Percentiles rank a stretch among this genome's conserved stretches.
These are phyloP conservation scores for Aureobasidium leucospermi DNA, from an alignment of 2,329 filamentous ascomycete genomes.

Conservation along the genomic window DNA sequence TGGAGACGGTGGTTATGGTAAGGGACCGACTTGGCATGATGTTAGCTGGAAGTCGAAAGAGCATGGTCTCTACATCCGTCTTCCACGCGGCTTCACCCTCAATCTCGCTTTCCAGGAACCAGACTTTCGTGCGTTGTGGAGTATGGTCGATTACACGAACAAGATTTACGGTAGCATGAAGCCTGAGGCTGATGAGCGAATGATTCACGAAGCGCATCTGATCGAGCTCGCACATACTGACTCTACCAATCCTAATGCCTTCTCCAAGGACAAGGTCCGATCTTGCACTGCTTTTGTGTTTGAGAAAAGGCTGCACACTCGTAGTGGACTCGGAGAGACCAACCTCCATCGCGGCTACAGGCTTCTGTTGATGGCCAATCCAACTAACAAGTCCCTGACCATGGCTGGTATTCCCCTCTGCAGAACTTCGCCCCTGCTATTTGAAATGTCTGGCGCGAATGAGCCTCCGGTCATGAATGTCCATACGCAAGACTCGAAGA, in stretches of 20 bases:
- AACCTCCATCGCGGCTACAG: constrained; percentile 73
- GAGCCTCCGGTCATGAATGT: constrained; percentile 66
- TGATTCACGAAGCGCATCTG: constrained; percentile 62
- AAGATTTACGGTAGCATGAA: constrained; percentile 67
- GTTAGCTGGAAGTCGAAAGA: constrained; percentile 68
- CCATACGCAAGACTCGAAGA: constrained; percentile 58
- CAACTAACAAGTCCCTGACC: constrained; percentile 69
- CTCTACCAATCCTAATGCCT: constrained; percentile 59
- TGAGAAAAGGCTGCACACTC: constrained; percentile 60
- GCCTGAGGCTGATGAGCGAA: constrained; percentile 59
- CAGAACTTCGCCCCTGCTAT: constrained; percentile 62
- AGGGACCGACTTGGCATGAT: constrained; percentile 71
- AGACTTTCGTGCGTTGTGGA: constrained; percentile 75
- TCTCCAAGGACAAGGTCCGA: constrained; percentile 66
- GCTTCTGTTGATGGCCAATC: constrained; percentile 68
- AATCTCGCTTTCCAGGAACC: constrained; percentile 62
- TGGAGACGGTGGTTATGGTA: constrained; percentile 43
- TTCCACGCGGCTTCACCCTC: constrained; percentile 70
- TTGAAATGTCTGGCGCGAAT: constrained; percentile 57
- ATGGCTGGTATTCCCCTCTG: constrained; percentile 64
- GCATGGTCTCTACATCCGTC: constrained; percentile 57
- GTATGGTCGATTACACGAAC: constrained; percentile 75
- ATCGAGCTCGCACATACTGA: constrained; percentile 77
- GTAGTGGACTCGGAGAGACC: constrained; percentile 64
- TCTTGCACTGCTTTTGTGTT: constrained; percentile 70